phyloP scores from a whole-genome alignment of 805 yeast species.

The Candida peoriensis region DNA sequence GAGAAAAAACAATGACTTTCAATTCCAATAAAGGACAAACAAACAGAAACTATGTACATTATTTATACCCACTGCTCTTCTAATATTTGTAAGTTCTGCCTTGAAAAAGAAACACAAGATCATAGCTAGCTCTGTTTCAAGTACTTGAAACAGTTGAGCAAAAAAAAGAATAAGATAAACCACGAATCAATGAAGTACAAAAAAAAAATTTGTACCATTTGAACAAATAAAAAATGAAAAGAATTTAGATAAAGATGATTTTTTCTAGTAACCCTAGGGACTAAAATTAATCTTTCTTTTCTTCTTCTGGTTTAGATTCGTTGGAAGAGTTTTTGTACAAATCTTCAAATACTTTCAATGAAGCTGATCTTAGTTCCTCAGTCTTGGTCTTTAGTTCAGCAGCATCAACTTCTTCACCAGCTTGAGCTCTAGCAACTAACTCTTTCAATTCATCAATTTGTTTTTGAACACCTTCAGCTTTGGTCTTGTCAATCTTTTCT shows the following conservation, averaged over 20 bases:
- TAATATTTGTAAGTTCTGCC: too few relatives aligned
- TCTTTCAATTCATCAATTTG: constrained; percentile 55
- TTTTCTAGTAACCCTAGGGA: too few relatives aligned
- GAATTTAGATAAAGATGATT: too few relatives aligned
- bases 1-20: too few relatives aligned
- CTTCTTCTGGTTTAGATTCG: constrained; percentile 25
- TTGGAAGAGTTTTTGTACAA: constrained; percentile 24
- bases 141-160: constrained; percentile 2
- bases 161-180: neutral
- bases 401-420: constrained; percentile 53
- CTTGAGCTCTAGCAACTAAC: constrained; percentile 65
- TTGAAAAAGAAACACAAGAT: too few relatives aligned
- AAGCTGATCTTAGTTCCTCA: constrained; percentile 72
- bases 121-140: too few relatives aligned
- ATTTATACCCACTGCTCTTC: too few relatives aligned
- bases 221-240: too few relatives aligned
- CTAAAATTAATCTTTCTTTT: constrained; percentile 15
- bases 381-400: constrained; percentile 72
- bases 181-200: neutral
- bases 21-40: too few relatives aligned
- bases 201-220: too few relatives aligned
- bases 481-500: constrained; percentile 53
- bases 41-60: too few relatives aligned
- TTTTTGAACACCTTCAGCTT: constrained; percentile 44
- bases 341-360: constrained; percentile 70